Conservation (phyloP, 2,329 filamentous ascomycete genomes). For the Penicillium psychrosexuale region DNA sequence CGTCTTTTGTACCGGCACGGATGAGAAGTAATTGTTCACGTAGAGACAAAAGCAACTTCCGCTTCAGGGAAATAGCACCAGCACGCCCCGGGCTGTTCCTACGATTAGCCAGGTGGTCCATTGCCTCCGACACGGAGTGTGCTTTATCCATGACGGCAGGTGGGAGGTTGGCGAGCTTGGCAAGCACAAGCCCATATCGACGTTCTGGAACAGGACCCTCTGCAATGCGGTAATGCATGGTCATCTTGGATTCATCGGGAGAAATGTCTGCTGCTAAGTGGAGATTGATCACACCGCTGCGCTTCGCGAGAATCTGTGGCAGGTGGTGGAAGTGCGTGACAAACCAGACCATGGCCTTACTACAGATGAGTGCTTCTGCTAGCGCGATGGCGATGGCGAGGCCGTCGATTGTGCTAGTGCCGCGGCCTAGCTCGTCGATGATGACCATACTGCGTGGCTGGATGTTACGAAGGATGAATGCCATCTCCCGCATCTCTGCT, state of each 20-base stretch:
- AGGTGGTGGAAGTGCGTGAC: slow-evolving; percentile 89
- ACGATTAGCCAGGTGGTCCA: slow-evolving; percentile 58
- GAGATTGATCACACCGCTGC: slow-evolving; percentile 75
- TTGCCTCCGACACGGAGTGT: slow-evolving; percentile 59
- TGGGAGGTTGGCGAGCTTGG: slow-evolving; percentile 71
- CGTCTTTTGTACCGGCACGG: slow-evolving; percentile 61
- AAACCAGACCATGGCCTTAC: slow-evolving; percentile 80
- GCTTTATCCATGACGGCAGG: slow-evolving; percentile 64
- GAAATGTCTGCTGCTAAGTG: slow-evolving; percentile 72
- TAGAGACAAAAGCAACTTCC: slow-evolving; percentile 71
- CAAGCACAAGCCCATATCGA: slow-evolving; percentile 82
- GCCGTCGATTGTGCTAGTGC: slow-evolving; percentile 84
- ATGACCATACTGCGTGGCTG: slow-evolving; percentile 73
- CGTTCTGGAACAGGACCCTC: slow-evolving; percentile 67
- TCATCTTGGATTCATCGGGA: slow-evolving; percentile 61
- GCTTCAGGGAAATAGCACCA: slow-evolving; percentile 58
- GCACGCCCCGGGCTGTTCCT: slow-evolving; percentile 59
- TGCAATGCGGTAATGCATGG: slow-evolving; percentile 81
- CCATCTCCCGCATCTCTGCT: slow-evolving; percentile 92
- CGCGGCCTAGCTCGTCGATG: slow-evolving; percentile 87
- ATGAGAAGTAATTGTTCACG: slow-evolving; percentile 71
- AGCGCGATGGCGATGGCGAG: slow-evolving; percentile 86
- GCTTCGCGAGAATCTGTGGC: slow-evolving; percentile 68
- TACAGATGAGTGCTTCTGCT: slow-evolving; percentile 80
- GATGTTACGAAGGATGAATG: slow-evolving; percentile 84